Base-by-base conservation (phyloP, 768 basidiomycete genomes). In the Mycena albidolilacea region DNA sequence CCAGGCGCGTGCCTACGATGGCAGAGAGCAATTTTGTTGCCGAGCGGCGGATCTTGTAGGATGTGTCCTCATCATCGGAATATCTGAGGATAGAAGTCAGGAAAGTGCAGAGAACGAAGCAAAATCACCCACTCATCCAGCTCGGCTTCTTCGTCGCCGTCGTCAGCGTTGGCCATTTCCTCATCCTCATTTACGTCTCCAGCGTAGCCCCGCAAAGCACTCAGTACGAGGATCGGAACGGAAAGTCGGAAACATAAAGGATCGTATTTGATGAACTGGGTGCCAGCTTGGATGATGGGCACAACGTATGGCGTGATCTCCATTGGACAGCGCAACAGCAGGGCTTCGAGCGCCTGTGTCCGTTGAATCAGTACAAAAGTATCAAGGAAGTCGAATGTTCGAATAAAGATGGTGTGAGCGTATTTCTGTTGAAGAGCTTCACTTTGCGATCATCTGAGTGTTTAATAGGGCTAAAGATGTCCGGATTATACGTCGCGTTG, bases 21-120 rank as follows among this genome's bases (percentile, higher is more conserved):
- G 95, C 93, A 38, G 92, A 85, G 17, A 98, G 87, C 5, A 99
- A 86, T 80, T 98, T 98, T 19, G 97, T 96, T 8, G 98, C 93
- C 8, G 95, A 93, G 57, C 98, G 91, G 75, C 98, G 93, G 69
- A 98, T 95, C 82, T 98, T 98, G 89, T 98, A 99, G 0, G 97
- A 98, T 11, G 94, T 95, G 79, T 99, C 98, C 81, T 99, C 98
- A 70, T 99, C 98, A 77, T 99, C 98, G 7, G 96, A 96, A 81
- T 98, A 98, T 74, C 95, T 97, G 75, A 37, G 11, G 64, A 46
- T 35, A 39, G 67, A 77, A 80, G 43, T 52, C 43, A 69, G 54
- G 66, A 39, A 38, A 55, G 37, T 59, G 37, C 17, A 46, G 61
- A 15, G 64, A 74, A 35, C 10, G 3, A 41, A 46, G 46, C 3